These are phyloP conservation scores for Tylopilus sp. DNA, from an alignment of 1,284 basidiomycete genomes.

Conservation along the genomic window DNA sequence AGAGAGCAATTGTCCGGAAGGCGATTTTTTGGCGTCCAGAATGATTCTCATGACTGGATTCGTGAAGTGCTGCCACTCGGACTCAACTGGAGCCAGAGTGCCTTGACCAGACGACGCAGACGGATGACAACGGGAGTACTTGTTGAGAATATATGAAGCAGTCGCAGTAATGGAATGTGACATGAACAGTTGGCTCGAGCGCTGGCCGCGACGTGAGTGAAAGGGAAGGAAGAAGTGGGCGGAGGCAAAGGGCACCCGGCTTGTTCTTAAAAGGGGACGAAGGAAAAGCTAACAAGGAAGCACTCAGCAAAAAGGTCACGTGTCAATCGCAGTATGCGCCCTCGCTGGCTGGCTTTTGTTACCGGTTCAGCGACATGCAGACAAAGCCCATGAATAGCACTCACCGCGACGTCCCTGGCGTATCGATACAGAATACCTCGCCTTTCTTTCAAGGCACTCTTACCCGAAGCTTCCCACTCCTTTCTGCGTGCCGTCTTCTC, in stretches of 20 bases:
- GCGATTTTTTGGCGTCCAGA: conserved; percentile 56
- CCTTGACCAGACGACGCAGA: conserved; percentile 17
- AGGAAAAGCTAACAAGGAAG: background rate
- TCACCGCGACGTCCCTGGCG: conserved; percentile 75
- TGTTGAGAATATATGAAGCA: conserved; percentile 50
- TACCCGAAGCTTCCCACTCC: conserved; percentile 68
- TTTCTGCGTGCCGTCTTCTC: conserved; percentile 70
- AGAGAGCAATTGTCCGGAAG: conserved; percentile 49
- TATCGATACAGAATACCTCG: conserved; percentile 72
- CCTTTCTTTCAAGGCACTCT: conserved; percentile 64
- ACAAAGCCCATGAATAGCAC: conserved; percentile 29
- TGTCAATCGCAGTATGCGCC: conserved; percentile 77
- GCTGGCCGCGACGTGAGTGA: too few species aligned
- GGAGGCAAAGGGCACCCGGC: background rate
- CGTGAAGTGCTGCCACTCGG: conserved; percentile 74
- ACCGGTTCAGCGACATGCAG: conserved; percentile 11
- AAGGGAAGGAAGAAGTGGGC: background rate
- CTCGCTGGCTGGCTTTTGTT: conserved; percentile 60
- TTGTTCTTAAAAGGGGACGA: background rate
- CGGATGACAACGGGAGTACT: conserved; percentile 66
- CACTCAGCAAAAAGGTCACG: background rate
- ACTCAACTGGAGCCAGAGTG: conserved; percentile 24
- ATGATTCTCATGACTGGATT: conserved; percentile 62
- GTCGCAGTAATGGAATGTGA: conserved; percentile 57
- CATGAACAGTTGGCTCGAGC: conserved; percentile 33